phyloP scores from a whole-genome alignment of 192 early-diverging fungal genomes.

The Haplosporangium gracile region DNA sequence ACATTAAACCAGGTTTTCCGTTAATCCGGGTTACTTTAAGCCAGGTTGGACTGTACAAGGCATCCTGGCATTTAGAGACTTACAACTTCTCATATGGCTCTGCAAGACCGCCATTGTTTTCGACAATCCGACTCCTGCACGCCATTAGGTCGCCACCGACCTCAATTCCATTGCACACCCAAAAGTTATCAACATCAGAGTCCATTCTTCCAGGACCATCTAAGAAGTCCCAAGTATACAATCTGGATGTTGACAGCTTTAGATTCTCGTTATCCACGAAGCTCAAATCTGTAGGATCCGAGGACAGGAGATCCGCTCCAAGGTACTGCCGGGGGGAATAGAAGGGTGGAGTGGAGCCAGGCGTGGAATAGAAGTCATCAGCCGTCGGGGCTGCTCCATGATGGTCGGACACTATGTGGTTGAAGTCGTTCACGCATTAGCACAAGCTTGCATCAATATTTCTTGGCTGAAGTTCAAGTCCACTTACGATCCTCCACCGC shows the following conservation, averaged over 20 bases:
- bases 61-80: not conserved
- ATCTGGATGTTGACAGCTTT: slow-evolving; percentile 15
- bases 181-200: slow-evolving; percentile 14
- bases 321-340: slow-evolving; percentile 8
- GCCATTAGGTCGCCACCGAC: slow-evolving; percentile 29
- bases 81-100: slow-evolving; percentile 28
- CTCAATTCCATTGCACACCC: slow-evolving; percentile 13
- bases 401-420: too few relatives aligned
- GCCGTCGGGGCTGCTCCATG: too few relatives aligned
- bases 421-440: too few relatives aligned
- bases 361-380: too few relatives aligned
- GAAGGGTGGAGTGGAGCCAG: slow-evolving; percentile 2
- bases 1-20: too few relatives aligned
- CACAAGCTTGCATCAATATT: too few relatives aligned
- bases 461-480: too few relatives aligned
- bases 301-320: slow-evolving; percentile 17
- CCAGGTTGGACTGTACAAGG: too few relatives aligned
- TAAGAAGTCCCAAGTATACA: slow-evolving; percentile 22
- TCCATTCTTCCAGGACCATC: slow-evolving; percentile 35
- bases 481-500: too few relatives aligned
- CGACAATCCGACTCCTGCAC: slow-evolving; percentile 28
- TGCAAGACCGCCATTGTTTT: slow-evolving; percentile 30
- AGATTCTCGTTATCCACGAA: slow-evolving; percentile 14
- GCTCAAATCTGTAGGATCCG: slow-evolving; percentile 15
- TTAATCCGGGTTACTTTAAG: too few relatives aligned